Evolutionary conservation across 2,329 filamentous ascomycete genomes (phyloP), one percentile per base, ranked within the genome.

Genomic region (Botrytis hyacinthi): DNA sequence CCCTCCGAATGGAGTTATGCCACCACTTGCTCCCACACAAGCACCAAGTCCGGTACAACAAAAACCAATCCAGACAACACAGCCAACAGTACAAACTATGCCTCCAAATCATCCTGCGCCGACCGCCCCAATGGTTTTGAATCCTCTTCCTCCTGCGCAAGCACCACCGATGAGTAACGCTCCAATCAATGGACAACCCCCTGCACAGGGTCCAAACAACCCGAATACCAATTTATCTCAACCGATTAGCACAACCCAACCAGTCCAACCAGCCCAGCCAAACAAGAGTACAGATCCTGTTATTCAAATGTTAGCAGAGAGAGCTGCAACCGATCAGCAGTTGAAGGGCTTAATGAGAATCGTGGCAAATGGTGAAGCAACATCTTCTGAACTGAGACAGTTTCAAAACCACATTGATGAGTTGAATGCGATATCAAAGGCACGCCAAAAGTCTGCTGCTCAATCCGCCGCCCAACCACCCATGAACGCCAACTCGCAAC

Each of bases 391-490:
- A 80, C 83, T 96, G 20, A 89, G 89, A 65, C 88, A 90, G 75
- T 96, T 96, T 77, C 93, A 96, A 80, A 87, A 86, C 67, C 93
- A 96, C 60, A 96, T 96, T 75, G 92, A 94, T 78, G 90, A 94
- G 80, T 87, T 96, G 73, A 94, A 76, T 83, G 86, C 87, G 85
- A 75, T 91, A 87, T 80, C 90, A 87, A 81, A 89, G 87, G 20
- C 86, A 86, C 54, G 89, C 87, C 26, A 57, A 29, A 57, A 91
- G 89, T 76, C 82, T 88, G 54, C 87, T 87, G 70, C 73, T 2
- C 75, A 91, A 89, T 76, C 82, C 88, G 54, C 87, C 87, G 70
- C 73, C 2, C 75, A 75, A 48, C 44, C 70, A 14, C 74, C 79
- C 18, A 77, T 81, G 1, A 78, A 70, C 10, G 37, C 35, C 48